A percentile compares a stretch with the other conserved stretches of the same genome.
Evolutionary conservation across 768 basidiomycete species (phyloP).

Genomic region (Naganishia vaughanmartiniae): DNA sequence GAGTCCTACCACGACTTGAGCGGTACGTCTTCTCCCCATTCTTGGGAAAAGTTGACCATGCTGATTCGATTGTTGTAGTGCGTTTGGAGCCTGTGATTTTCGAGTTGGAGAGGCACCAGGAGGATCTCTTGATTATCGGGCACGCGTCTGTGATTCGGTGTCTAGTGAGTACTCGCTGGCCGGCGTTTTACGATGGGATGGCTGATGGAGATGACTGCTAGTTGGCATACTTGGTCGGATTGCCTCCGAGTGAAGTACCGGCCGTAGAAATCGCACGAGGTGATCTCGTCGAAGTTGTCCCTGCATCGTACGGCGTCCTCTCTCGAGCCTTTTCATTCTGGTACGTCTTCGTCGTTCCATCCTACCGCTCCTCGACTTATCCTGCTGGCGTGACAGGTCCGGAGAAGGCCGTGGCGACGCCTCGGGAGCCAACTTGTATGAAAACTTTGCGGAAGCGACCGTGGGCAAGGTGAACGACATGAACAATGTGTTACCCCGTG

Average conservation of each 20-base stretch:
- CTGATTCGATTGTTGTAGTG: constrained; percentile 57
- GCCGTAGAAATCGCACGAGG: constrained; percentile 96
- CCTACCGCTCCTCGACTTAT: constrained; percentile 10
- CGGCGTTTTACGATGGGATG: not conserved
- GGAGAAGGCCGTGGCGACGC: constrained; percentile 51
- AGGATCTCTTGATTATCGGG: constrained; percentile 92
- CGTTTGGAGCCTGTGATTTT: constrained; percentile 89
- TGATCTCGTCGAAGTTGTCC: constrained; percentile 75
- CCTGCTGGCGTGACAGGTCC: constrained; percentile 35
- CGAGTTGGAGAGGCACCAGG: constrained; percentile 88
- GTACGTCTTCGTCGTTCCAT: constrained; percentile 25
- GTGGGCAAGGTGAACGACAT: constrained; percentile 43
- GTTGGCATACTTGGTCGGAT: constrained; percentile 68
- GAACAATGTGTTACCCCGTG: constrained; percentile 40
- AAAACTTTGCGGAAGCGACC: constrained; percentile 53
- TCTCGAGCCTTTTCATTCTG: constrained; percentile 66
- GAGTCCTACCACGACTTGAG: constrained; percentile 91
- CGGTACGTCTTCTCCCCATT: constrained; percentile 38
- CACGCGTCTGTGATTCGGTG: constrained; percentile 97
- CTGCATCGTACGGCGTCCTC: constrained; percentile 66
- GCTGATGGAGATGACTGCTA: constrained; percentile 18
- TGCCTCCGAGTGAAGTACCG: constrained; percentile 93
- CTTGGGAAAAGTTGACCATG: too few relatives aligned
- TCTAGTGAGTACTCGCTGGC: constrained; percentile 54
- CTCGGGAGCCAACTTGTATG: constrained; percentile 51